Conservation (phyloP, 768 basidiomycete species). For the Hebeloma cylindrosporum region DNA sequence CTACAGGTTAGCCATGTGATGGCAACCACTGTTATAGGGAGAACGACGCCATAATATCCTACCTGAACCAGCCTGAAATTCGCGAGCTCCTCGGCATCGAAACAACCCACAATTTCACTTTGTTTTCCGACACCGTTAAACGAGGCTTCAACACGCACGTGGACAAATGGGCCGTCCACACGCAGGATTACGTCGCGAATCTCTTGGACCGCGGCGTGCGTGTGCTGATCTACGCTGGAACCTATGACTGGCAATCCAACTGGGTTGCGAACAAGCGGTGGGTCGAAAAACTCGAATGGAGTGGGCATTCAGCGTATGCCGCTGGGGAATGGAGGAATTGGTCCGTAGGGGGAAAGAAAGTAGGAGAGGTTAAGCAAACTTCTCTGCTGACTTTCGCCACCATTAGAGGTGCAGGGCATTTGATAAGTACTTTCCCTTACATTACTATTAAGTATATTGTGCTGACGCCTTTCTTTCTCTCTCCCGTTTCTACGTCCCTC, state of each 20-base stretch:
- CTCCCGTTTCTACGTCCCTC: conserved; percentile 51
- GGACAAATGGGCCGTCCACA: conserved; percentile 58
- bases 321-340: conserved; percentile 55
- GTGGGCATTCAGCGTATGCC: conserved; percentile 53
- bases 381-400: conserved; percentile 38
- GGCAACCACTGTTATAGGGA: conserved; percentile 38
- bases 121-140: conserved; percentile 55
- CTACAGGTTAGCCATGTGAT: conserved; percentile 35
- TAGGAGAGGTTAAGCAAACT: conserved; percentile 44
- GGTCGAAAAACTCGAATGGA: conserved; percentile 76
- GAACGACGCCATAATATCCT: conserved; percentile 43
- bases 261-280: conserved; percentile 77
- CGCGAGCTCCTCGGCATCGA: conserved; percentile 58
- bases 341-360: conserved; percentile 48
- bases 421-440: conserved; percentile 42
- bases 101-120: conserved; percentile 50
- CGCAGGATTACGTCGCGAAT: conserved; percentile 63
- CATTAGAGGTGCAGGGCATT: conserved; percentile 50
- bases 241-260: conserved; percentile 80
- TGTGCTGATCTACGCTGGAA: conserved; percentile 72
- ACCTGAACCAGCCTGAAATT: conserved; percentile 55
- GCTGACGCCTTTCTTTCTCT: conserved; percentile 17
- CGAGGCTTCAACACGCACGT: conserved; percentile 51
- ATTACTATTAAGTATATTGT: conserved; percentile 1
- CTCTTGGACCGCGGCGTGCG: conserved; percentile 78